A percentile compares a stretch with the other conserved stretches of the same genome.
Conservation (phyloP, 306 rosid species). For the Prunus mume region DNA sequence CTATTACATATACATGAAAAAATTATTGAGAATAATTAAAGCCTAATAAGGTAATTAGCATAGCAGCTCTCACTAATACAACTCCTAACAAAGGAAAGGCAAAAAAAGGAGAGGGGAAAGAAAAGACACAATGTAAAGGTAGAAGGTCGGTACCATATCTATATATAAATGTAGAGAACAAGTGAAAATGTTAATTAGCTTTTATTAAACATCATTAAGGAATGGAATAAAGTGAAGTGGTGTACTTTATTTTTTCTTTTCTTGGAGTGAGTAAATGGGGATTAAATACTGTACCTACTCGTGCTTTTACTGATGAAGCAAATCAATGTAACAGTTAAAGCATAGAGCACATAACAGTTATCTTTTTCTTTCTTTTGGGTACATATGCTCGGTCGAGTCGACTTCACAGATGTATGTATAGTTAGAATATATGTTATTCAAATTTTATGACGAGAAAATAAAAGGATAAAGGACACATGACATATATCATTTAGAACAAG, state of each 20-base stretch:
- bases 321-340: conserved; percentile 60
- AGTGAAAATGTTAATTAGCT: conserved; percentile 33
- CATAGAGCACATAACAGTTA: neutral
- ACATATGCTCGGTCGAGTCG: neutral
- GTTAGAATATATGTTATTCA: neutral
- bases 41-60: conserved; percentile 10
- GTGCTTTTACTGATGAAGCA: neutral
- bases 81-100: conserved; percentile 30
- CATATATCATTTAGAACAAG: no score
- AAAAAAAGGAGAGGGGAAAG: conserved; percentile 32
- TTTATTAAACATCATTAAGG: conserved; percentile 35
- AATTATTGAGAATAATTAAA: neutral
- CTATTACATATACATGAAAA: conserved; percentile 33
- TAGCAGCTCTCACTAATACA: neutral
- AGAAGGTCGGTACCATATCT: conserved; percentile 6
- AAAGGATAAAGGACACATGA: neutral
- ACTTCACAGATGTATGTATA: neutral
- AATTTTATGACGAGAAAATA: neutral
- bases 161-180: conserved; percentile 15
- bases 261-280: conserved; percentile 19
- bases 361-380: neutral
- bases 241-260: conserved; percentile 34
- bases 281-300: conserved; percentile 3
- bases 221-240: conserved; percentile 59
- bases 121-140: conserved; percentile 40